Base-by-base conservation (phyloP, 75 land plant species). In the Cupressus sempervirens region DNA sequence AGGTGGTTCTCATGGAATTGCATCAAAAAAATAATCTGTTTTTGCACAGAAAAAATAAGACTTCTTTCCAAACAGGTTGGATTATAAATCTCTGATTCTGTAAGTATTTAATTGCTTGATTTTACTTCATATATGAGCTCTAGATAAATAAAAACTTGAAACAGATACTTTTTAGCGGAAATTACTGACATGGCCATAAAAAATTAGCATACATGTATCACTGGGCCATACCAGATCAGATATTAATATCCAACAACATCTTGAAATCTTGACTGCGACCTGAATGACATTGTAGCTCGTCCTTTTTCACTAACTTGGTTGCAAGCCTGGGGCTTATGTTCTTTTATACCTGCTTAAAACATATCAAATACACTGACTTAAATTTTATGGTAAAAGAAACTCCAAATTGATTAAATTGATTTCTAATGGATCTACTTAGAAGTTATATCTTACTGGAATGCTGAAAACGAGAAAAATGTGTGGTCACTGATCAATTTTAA, bases 241-340 rank as follows among this genome's bases (percentile, higher is more conserved):
- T 18, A 40, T 76, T 43, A 76, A 76, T 38, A 76, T 40, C 79
- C 79, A 76, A 76, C 79, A 2, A 76, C 79, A 5, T 76, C 79
- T 76, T 76, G 79, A 76, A 76, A 76, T 76, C 79, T 76, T 76
- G 79, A 76, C 79, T 76, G 79, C 40, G 79, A 36, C 38, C 79
- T 76, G 79, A 76, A 76, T 20, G 79, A 76, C 79, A 76, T 36
- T 76, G 79, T 76, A 76, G 79, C 79, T 76, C 79, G 45, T 7
- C 43, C 43, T 76, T 76, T 76, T 76, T 76, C 79, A 7, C 20
- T 23, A 10, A 36, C 41, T 76, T 40, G 79, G 79, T 76, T 76
- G 38, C 79, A 76, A 0, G n/a, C 79, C 45, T 76, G 79, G 26
- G 20, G 20, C 41, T 76, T 76, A 20, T 20, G 40, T 16, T 76